Base-by-base conservation (phyloP, 2,329 filamentous ascomycete genomes). In the Cordyceps tenuipes region DNA sequence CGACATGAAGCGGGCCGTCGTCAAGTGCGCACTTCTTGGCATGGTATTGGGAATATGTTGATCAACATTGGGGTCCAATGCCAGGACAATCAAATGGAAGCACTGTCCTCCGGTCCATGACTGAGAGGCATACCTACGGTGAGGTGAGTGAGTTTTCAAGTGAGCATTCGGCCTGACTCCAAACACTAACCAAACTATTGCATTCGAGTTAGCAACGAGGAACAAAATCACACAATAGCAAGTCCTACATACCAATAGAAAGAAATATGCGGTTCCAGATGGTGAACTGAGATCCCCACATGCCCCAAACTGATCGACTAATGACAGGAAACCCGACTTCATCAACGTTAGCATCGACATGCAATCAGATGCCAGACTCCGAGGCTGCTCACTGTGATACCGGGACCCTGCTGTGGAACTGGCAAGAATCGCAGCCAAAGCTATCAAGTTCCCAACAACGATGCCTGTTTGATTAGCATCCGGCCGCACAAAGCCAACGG, bases 71-170 rank as follows among this genome's bases (percentile, higher is more conserved):
- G 76, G 76, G 64, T 76, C 75, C 66, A 77, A 75, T 1, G 78
- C 76, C 12, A 75, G 72, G 5, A 80, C 69, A 55, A 76, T 76
- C 49, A 79, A 69, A 55, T 78, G 76, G 59, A 78, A 63, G 53
- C 76, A 78, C 64, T 77, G 70, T 3, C 77, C 77, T 13, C 77
- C 77, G 46, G 78, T 73, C 74, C 76, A 79, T 5, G 76, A 72
- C 56, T 77, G 76, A 60, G 78, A 77, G 17, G 71, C 75, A 57
- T 76, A 75, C 73, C 72, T 73, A 29, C 3, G 21, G 46, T 56
- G 23, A 60, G 26, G 43, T 56, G 46, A 49, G 31, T 39, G 17
- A 9, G 17, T 26, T 23, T 23, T 6, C 21, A 8, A 1, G 29
- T 29, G 1, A 19, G 3, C 15, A 23, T 31, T 7, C n/a, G 29